phyloP scores from a whole-genome alignment of 2,329 filamentous ascomycete species.

The Falciphora oryzae region DNA sequence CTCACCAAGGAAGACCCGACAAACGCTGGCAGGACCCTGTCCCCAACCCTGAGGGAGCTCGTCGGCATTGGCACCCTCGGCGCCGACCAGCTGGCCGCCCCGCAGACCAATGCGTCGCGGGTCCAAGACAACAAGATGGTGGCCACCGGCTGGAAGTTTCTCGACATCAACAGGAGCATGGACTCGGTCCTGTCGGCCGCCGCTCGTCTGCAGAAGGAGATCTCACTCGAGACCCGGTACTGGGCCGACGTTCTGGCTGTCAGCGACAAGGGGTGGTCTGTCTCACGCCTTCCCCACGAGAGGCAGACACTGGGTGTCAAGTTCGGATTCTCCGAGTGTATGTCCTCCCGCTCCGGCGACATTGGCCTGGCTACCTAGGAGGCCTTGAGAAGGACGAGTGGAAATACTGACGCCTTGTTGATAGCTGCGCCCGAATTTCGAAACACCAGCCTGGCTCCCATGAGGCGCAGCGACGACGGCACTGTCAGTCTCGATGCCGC shows the following conservation, averaged over 20 bases:
- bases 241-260: conserved; percentile 83
- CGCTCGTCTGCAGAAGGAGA: conserved; percentile 67
- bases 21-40: conserved; percentile 64
- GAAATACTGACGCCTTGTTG: conserved; percentile 15
- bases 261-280: conserved; percentile 77
- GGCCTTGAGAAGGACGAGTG: conserved; percentile 6
- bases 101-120: conserved; percentile 36
- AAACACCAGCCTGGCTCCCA: conserved; percentile 71
- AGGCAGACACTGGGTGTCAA: conserved; percentile 73
- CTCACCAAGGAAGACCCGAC: conserved; percentile 75
- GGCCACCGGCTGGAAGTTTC: conserved; percentile 68
- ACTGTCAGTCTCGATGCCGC: conserved; percentile 67
- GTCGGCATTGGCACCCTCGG: conserved; percentile 72
- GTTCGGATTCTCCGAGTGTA: conserved; percentile 74
- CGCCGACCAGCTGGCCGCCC: conserved; percentile 56
- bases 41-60: conserved; percentile 60
- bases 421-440: conserved; percentile 51
- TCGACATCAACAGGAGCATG: conserved; percentile 69
- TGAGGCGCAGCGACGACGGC: conserved; percentile 70
- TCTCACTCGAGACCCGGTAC: conserved; percentile 74
- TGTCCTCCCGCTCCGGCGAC: conserved; percentile 27
- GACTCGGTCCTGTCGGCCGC: conserved; percentile 69
- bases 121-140: conserved; percentile 51
- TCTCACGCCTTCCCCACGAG: conserved; percentile 71
- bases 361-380: conserved; percentile 17